Evolutionary conservation across 2,329 filamentous ascomycete species (phyloP).

Genomic region (Fusarium citri): DNA sequence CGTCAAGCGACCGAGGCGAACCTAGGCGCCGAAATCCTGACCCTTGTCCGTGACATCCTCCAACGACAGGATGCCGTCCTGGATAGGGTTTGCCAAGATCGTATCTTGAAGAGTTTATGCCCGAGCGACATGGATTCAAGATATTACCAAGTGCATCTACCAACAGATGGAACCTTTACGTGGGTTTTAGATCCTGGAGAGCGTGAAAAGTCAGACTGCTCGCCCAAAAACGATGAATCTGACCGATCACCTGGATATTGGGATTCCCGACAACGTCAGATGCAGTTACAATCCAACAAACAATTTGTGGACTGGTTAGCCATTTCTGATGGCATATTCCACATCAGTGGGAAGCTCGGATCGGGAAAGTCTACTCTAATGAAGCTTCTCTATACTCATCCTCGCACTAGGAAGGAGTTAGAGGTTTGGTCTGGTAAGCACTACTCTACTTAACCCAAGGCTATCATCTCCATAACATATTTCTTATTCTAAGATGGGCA

Average conservation of each 20-base stretch:
- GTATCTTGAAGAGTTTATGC: neutral
- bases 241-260: no score
- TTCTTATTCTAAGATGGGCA: accelerated
- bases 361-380: neutral
- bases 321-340: neutral
- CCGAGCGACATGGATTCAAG: neutral
- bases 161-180: neutral
- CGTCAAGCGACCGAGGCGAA: neutral
- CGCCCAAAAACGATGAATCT: accelerated
- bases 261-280: neutral
- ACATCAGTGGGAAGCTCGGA: neutral
- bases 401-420: neutral
- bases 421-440: neutral
- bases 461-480: neutral
- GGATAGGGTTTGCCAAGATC: neutral
- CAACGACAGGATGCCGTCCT: neutral
- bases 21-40: accelerated
- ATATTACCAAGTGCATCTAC: neutral
- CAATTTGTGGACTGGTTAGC: neutral
- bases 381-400: neutral
- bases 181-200: neutral
- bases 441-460: neutral
- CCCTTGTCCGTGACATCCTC: accelerated
- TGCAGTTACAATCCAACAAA: neutral
- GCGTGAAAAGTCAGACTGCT: accelerated